Conservation (phyloP, 2,329 filamentous ascomycete species). For the Pseudocercospora fijiensis region DNA sequence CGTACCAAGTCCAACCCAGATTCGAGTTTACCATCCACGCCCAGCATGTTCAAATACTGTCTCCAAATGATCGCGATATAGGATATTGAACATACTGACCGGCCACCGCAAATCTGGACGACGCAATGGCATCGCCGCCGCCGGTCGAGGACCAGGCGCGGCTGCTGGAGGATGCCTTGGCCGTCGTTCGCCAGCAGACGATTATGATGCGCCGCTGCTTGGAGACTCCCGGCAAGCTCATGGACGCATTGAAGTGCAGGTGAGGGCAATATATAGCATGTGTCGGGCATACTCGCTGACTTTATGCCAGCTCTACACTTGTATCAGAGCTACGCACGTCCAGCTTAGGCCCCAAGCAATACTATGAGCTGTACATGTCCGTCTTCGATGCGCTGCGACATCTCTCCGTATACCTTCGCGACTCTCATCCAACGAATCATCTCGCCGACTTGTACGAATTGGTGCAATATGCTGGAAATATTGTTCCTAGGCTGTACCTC, state of each 20-base stretch:
- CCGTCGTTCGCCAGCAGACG: constrained; percentile 95
- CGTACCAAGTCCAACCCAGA: not conserved
- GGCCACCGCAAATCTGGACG: constrained; percentile 25
- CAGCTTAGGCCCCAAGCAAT: constrained; percentile 97
- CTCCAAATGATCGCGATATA: constrained; percentile 6
- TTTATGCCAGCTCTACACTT: constrained; percentile 74
- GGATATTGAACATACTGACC: not conserved
- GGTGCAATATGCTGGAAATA: constrained; percentile 97
- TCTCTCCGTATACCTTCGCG: constrained; percentile 91
- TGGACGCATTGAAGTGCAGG: constrained; percentile 99
- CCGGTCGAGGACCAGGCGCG: constrained; percentile 66
- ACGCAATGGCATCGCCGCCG: constrained; percentile 40
- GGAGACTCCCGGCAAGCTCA: constrained; percentile 95
- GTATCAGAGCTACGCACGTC: constrained; percentile 98
- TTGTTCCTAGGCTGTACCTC: constrained; percentile 90
- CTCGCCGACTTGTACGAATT: constrained; percentile 96
- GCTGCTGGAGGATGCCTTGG: constrained; percentile 93
- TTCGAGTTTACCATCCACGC: not conserved
- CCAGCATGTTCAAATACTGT: constrained; percentile 11
- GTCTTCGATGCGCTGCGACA: constrained; percentile 97
- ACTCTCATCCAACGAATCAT: constrained; percentile 97
- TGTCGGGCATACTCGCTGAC: constrained; percentile 16
- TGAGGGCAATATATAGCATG: constrained; percentile 49
- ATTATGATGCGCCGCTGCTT: constrained; percentile 96
- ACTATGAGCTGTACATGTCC: constrained; percentile 99